Evolutionary conservation across 2,329 filamentous ascomycete genomes (phyloP).

Genomic region (Colletotrichum euphorbiae): DNA sequence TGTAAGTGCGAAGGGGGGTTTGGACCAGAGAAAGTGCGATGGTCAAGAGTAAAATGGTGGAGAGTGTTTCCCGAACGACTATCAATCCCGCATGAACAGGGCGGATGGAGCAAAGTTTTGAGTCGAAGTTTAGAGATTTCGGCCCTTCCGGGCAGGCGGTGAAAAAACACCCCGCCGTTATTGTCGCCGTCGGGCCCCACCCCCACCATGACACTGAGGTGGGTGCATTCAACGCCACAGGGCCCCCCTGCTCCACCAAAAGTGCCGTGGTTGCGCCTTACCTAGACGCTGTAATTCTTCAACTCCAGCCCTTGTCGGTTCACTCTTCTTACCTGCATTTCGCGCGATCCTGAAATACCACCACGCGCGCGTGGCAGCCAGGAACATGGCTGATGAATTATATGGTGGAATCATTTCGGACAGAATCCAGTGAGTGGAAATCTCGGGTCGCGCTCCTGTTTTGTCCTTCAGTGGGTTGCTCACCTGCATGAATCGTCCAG

Average conservation of each 20-base stretch:
- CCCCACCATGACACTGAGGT: slow-evolving; percentile 37
- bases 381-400: slow-evolving; percentile 27
- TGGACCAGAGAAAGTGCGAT: slow-evolving; percentile 10
- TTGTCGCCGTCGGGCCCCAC: slow-evolving; percentile 28
- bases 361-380: neutral
- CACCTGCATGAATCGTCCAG: slow-evolving; percentile 48
- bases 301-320: neutral
- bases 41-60: slow-evolving; percentile 7
- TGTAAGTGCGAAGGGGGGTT: slow-evolving; percentile 1
- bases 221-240: slow-evolving; percentile 18
- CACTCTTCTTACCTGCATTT: neutral
- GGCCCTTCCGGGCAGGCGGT: slow-evolving; percentile 23
- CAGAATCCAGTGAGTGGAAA: slow-evolving; percentile 32
- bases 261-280: neutral
- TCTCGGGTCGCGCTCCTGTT: neutral
- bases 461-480: neutral
- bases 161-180: slow-evolving; percentile 31
- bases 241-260: slow-evolving; percentile 31
- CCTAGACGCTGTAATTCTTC: slow-evolving; percentile 28
- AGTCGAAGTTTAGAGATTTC: slow-evolving; percentile 10
- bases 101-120: slow-evolving; percentile 20
- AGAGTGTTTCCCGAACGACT: slow-evolving; percentile 28
- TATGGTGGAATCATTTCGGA: slow-evolving; percentile 36
- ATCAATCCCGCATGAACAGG: slow-evolving; percentile 19
- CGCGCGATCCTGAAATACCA: neutral